Evolutionary conservation across 805 yeast species (phyloP).

Genomic region (Spencermartinsiella europaea): DNA sequence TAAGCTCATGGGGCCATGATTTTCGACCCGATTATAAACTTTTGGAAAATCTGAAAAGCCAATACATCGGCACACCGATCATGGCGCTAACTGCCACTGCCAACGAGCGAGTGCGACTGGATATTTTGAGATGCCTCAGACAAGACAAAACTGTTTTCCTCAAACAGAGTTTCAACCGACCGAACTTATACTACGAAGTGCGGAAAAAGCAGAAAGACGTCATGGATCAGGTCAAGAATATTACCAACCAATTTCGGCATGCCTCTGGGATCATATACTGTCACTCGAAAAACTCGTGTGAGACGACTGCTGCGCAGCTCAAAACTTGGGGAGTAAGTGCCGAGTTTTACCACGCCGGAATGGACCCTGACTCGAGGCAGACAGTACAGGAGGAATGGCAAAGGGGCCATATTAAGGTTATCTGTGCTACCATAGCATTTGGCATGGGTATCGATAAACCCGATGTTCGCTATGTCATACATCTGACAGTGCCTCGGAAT

Average conservation of each 20-base stretch:
- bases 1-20: conserved; percentile 98
- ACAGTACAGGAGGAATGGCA: conserved; percentile 83
- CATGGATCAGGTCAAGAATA: conserved; percentile 50
- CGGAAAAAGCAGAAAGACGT: conserved; percentile 48
- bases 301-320: conserved; percentile 64
- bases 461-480: conserved; percentile 88
- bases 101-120: conserved; percentile 80
- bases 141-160: conserved; percentile 51
- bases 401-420: conserved; percentile 58
- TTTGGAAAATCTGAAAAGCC: conserved; percentile 62
- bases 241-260: conserved; percentile 44
- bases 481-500: conserved; percentile 80
- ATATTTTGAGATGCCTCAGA: conserved; percentile 73
- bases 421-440: conserved; percentile 96
- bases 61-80: conserved; percentile 76
- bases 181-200: conserved; percentile 77
- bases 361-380: conserved; percentile 70
- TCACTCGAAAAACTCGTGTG: conserved; percentile 85
- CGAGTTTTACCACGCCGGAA: conserved; percentile 91
- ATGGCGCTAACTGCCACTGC: conserved; percentile 99
- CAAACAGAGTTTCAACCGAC: conserved; percentile 89
- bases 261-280: conserved; percentile 90
- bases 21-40: conserved; percentile 93
- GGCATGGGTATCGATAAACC: conserved; percentile 99
- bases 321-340: conserved; percentile 54